Base-by-base conservation (phyloP, 139 green algal species). In the Zygnema circumcarinatum region DNA sequence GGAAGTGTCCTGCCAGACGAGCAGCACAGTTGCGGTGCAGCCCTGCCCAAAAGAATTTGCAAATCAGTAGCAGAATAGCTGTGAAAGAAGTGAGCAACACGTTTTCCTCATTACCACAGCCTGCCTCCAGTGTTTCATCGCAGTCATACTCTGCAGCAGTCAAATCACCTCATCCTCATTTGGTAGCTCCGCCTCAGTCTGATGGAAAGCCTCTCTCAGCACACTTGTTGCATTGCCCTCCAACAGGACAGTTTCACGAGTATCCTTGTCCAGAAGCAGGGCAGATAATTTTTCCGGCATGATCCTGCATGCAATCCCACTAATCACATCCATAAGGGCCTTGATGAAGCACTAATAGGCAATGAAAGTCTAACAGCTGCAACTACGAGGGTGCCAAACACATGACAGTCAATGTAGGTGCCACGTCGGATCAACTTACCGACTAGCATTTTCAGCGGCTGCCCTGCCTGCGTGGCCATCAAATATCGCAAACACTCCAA, bases 11-110 rank as follows among this genome's bases (percentile, higher is more conserved):
- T 41, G 38, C 94, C 94, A 96, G 1, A 88, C 84, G 35, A 96
- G 84, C 36, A 96, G 67, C 16, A 92, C 91, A 1, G 94, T 96
- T 29, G 94, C 94, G 0, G 94, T 96, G 82, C 93, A 96, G 56
- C 94, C 94, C 84, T 95, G 82, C 67, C 56, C n/a, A n/a, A n/a
- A n/a, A n/a, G n/a, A n/a, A n/a, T n/a, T n/a, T n/a, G n/a, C n/a
- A n/a, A n/a, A n/a, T n/a, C n/a, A n/a, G n/a, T n/a, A n/a, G n/a
- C n/a, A n/a, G n/a, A n/a, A n/a, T n/a, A n/a, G n/a, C n/a, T n/a
- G n/a, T n/a, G n/a, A n/a, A n/a, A n/a, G n/a, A n/a, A n/a, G n/a
- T n/a, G n/a, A n/a, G n/a, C n/a, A n/a, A n/a, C n/a, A n/a, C n/a
- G n/a, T n/a, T n/a, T n/a, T n/a, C n/a, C n/a, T n/a, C n/a, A n/a